Evolutionary conservation across 768 basidiomycete genomes (phyloP).

Genomic region (Suillus bovinus): DNA sequence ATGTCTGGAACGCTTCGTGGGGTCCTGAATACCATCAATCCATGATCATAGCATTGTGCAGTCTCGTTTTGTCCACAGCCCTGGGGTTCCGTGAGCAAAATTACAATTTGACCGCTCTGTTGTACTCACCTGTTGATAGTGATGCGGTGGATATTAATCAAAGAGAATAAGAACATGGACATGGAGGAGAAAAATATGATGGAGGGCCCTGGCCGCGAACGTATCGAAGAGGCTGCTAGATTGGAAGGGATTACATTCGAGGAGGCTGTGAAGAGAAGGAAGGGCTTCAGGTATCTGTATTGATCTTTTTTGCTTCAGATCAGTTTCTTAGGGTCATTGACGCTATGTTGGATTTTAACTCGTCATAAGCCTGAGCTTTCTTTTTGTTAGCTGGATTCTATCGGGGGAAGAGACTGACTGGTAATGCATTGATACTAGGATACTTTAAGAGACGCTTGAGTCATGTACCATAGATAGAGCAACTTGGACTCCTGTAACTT

Average conservation of each 20-base stretch:
- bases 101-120: background rate
- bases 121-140: conserved; percentile 28
- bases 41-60: conserved; percentile 49
- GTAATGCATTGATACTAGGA: too few relatives aligned
- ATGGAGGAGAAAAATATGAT: conserved; percentile 45
- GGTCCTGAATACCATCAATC: conserved; percentile 62
- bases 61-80: conserved; percentile 31
- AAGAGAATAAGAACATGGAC: conserved; percentile 52
- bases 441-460: too few relatives aligned
- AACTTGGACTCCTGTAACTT: too few relatives aligned
- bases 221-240: conserved; percentile 58
- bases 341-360: too few relatives aligned
- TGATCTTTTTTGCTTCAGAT: conserved; percentile 19
- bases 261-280: conserved; percentile 55
- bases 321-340: too few relatives aligned
- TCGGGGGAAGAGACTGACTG: too few relatives aligned
- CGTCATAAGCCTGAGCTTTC: too few relatives aligned
- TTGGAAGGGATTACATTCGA: conserved; percentile 61
- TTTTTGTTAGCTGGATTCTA: too few relatives aligned
- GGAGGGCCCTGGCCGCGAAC: conserved; percentile 44
- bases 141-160: conserved; percentile 44
- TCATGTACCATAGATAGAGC: too few relatives aligned
- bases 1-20: conserved; percentile 62
- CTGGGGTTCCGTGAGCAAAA: conserved; percentile 36
- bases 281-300: conserved; percentile 59